Conservation (phyloP, 306 rosid genomes). For the Glycine tomentella region DNA sequence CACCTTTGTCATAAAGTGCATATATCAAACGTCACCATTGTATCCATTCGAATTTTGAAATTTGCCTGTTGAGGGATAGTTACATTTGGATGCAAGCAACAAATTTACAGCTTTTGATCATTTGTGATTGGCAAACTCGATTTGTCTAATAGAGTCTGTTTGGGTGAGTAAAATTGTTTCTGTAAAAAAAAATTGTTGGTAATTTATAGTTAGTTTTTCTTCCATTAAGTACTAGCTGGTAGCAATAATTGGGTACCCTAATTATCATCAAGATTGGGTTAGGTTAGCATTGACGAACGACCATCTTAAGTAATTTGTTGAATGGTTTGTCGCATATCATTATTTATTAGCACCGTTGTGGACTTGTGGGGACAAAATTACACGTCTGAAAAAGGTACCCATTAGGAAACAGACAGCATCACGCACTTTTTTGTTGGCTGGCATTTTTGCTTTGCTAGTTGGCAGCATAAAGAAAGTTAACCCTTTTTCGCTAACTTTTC, state of each 20-base stretch:
- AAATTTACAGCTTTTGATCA: too few relatives aligned
- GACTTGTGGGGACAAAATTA: not conserved
- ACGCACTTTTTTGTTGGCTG: constrained; percentile 43
- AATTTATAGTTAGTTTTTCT: too few relatives aligned
- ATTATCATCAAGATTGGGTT: not conserved
- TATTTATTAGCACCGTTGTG: not conserved
- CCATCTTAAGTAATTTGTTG: not conserved
- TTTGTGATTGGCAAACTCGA: too few relatives aligned
- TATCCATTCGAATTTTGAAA: constrained; percentile 27
- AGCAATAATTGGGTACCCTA: not conserved
- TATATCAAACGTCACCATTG: constrained; percentile 14
- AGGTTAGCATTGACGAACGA: not conserved
- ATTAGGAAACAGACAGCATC: constrained; percentile 46
- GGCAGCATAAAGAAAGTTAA: constrained; percentile 48
- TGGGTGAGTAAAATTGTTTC: not conserved
- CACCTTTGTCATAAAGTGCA: constrained; percentile 9
- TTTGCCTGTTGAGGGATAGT: not conserved
- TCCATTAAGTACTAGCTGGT: not conserved
- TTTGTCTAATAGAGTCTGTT: not conserved
- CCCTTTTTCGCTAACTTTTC: constrained; percentile 36
- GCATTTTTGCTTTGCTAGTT: constrained; percentile 50
- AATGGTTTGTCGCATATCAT: not conserved
- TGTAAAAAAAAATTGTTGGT: not conserved
- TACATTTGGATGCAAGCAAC: not conserved
- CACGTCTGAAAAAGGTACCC: not conserved